These are phyloP conservation scores for Dalbergia oliveri DNA, from an alignment of 306 rosid species.

Conservation along the genomic window DNA sequence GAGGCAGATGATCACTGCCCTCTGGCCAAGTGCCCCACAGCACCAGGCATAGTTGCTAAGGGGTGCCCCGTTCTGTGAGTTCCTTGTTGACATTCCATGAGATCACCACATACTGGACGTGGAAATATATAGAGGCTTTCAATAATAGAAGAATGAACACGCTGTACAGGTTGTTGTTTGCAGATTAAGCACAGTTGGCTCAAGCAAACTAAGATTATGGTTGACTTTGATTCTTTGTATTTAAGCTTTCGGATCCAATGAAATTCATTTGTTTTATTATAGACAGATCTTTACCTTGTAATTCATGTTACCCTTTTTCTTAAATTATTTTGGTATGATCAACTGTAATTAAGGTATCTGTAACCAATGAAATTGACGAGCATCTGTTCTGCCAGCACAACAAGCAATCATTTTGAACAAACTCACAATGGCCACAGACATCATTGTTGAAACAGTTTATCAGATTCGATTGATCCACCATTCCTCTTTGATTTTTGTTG, in stretches of 20 bases:
- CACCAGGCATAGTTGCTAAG: conserved; percentile 55
- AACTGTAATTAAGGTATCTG: not conserved
- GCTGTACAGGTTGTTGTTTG: conserved; percentile 33
- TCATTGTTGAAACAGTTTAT: not conserved
- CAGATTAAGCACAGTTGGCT: not conserved
- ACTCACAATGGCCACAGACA: not conserved
- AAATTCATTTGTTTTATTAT: not conserved
- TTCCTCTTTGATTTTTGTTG: too few relatives aligned
- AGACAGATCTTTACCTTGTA: too few relatives aligned
- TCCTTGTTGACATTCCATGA: not conserved
- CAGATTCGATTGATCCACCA: not conserved
- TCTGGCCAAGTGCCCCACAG: conserved; percentile 74
- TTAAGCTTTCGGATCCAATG: not conserved
- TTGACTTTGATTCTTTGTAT: not conserved
- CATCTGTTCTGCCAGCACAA: not conserved
- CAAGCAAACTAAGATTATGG: too few relatives aligned
- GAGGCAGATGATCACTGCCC: conserved; percentile 57
- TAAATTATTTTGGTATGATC: too few relatives aligned
- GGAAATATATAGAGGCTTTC: not conserved
- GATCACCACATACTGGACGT: not conserved
- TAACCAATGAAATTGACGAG: conserved; percentile 1
- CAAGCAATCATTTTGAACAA: not conserved
- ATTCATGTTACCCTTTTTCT: too few relatives aligned
- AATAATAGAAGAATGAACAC: not conserved
- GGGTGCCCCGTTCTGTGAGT: conserved; percentile 67